Evolutionary conservation across 257 asterid genomes (phyloP).

Genomic region (Fraxinus anomala): DNA sequence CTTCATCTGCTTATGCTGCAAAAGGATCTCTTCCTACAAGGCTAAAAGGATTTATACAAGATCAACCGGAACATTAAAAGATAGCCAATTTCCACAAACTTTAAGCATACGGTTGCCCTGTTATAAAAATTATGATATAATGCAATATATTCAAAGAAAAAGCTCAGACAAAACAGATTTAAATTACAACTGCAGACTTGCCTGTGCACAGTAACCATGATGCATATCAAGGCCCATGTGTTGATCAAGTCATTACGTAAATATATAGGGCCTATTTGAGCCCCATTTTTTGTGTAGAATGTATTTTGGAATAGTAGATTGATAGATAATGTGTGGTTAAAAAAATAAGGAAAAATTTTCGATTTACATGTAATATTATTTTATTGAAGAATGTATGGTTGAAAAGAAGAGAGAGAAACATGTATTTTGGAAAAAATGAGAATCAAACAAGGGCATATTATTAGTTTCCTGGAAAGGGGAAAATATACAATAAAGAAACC

Average conservation of each 20-base stretch:
- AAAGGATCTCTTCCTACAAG: no score
- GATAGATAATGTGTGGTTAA: no score
- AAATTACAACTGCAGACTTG: constrained; percentile 26
- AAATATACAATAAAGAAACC: no score
- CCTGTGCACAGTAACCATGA: constrained; percentile 98
- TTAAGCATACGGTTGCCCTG: constrained; percentile 75
- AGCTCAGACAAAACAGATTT: background rate
- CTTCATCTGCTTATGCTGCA: no score
- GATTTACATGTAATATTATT: no score
- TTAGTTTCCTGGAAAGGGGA: background rate
- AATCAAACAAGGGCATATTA: background rate
- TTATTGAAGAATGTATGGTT: no score
- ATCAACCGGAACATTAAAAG: constrained; percentile 40
- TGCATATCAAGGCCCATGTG: constrained; percentile 89
- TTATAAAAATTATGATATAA: constrained; percentile 5
- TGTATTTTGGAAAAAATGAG: no score
- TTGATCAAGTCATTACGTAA: constrained; percentile 87
- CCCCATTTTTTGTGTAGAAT: no score
- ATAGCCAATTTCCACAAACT: constrained; percentile 51
- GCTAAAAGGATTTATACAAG: constrained; percentile 33
- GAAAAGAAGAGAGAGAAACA: no score
- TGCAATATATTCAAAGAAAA: constrained; percentile 12
- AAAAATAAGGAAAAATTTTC: no score
- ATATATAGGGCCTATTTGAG: background rate
- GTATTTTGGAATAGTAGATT: no score